phyloP scores from a whole-genome alignment of 73 alveolate species.

The Paramecium sexaurelia region DNA sequence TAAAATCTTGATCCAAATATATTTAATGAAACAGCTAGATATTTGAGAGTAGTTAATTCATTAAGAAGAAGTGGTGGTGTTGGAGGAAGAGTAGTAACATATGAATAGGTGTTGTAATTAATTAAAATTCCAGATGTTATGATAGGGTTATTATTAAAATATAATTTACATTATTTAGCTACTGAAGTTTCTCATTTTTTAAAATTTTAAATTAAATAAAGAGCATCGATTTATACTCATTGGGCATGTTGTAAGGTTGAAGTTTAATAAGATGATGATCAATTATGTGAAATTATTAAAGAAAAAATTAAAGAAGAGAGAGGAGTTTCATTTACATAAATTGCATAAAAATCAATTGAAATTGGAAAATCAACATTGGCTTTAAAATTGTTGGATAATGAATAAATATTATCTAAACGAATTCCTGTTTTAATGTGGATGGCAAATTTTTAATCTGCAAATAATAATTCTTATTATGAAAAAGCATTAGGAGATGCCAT shows the following conservation, averaged over 20 bases:
- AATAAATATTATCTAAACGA: constrained; percentile 65
- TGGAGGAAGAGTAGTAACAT: constrained; percentile 66
- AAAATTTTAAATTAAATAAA: constrained; percentile 52
- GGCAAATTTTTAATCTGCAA: constrained; percentile 57
- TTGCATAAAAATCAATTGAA: constrained; percentile 72
- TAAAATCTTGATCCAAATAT: constrained; percentile 64
- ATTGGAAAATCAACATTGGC: constrained; percentile 69
- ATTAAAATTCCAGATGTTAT: neutral
- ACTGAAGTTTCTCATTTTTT: constrained; percentile 50
- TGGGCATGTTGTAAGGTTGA: constrained; percentile 72
- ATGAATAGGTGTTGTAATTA: constrained; percentile 23
- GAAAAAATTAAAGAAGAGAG: constrained; percentile 61
- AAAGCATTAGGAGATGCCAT: constrained; percentile 68
- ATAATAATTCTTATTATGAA: constrained; percentile 61
- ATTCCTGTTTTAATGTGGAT: constrained; percentile 72
- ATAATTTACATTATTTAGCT: constrained; percentile 69
- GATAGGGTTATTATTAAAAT: constrained; percentile 54
- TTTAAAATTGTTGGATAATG: constrained; percentile 65
- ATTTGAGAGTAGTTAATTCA: constrained; percentile 66
- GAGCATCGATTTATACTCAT: constrained; percentile 65
- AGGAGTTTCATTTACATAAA: constrained; percentile 64
- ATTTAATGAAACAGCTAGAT: constrained; percentile 36
- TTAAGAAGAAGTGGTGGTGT: constrained; percentile 60
- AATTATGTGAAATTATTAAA: constrained; percentile 51
- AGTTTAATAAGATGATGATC: constrained; percentile 47